Evolutionary conservation across 805 yeast species (phyloP).

Genomic region (Candida krabiensis): DNA sequence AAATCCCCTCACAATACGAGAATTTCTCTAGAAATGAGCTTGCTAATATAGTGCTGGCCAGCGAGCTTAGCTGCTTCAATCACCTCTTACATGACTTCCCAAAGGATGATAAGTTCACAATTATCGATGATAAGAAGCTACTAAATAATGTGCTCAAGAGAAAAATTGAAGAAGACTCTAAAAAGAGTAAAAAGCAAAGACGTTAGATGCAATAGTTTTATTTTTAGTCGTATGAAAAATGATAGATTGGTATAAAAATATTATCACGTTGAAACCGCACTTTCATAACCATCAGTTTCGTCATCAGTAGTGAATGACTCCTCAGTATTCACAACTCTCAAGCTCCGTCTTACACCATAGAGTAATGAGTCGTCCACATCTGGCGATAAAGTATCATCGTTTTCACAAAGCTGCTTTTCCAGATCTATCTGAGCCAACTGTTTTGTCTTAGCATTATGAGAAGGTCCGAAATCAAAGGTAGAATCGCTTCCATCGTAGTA

Average conservation of each 20-base stretch:
- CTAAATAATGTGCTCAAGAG: constrained; percentile 60
- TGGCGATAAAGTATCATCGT: neutral
- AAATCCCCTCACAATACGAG: constrained; percentile 17
- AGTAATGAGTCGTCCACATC: neutral
- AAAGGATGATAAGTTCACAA: constrained; percentile 31
- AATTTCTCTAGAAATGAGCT: constrained; percentile 34
- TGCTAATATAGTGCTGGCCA: constrained; percentile 55
- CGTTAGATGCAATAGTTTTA: constrained; percentile 13
- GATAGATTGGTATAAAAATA: too few species aligned
- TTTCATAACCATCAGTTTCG: neutral
- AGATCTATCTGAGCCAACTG: neutral
- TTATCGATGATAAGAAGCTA: constrained; percentile 60
- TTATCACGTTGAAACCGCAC: constrained; percentile 1
- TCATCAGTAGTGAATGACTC: neutral
- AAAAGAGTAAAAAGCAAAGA: constrained; percentile 28
- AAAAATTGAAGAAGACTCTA: constrained; percentile 32
- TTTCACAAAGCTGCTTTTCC: too few species aligned
- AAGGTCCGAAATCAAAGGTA: neutral
- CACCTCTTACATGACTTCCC: constrained; percentile 32
- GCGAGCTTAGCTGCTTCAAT: constrained; percentile 55
- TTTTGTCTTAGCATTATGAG: neutral
- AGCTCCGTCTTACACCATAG: neutral
- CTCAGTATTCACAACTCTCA: neutral
- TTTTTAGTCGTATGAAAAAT: too few species aligned
- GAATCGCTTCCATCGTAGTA: neutral